Base-by-base conservation (phyloP, 2,329 filamentous ascomycete genomes). In the Microcyclospora pomicola region DNA sequence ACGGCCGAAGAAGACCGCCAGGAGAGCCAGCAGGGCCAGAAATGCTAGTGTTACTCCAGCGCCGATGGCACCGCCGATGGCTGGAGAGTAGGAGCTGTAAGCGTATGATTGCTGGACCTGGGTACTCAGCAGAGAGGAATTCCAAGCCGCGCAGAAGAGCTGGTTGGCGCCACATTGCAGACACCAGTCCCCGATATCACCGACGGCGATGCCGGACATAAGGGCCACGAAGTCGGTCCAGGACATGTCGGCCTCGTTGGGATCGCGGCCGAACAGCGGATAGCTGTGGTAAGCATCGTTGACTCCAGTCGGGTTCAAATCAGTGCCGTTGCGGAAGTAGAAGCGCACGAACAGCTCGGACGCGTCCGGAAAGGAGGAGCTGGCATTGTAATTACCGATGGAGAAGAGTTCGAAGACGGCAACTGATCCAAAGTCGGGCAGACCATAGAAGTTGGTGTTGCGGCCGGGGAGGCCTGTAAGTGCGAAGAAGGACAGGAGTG, bases 321-420 rank as follows among this genome's bases (percentile, higher is more conserved):
- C 56, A 0, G 71, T 72, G 35, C 69, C 71, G 47, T 77, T 77
- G 47, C 68, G 69, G 55, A 72, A 68, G 40, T 66, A 59, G 51
- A 77, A 73, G 14, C 69, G 65, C 24, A 77, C 66, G 53, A 59
- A 71, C 31, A 77, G 61, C 2, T 58, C 51, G 30, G 40, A 39
- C 6, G 36, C 27, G 15, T 40, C 33, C 9, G 36, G 11, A 2
- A 40, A 36, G 27, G 28, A 15, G 13, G 47, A 41, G 16, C 45
- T 40, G 33, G 59, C 55, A 10, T 58, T 55, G 33, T 60, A 52
- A 6, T n/a, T 31, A 6, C 14, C 12, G 4, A n/a, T n/a, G 40
- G 63, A 66, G 52, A 65, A 72, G 9, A 75, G 58, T 47, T 75
- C 71, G 37, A 74, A 67, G 6, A 67, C 58, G 35, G 70, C 59